Evolutionary conservation across 352 stramenopile genomes (phyloP).

Genomic region (Lagenidium sp.): DNA sequence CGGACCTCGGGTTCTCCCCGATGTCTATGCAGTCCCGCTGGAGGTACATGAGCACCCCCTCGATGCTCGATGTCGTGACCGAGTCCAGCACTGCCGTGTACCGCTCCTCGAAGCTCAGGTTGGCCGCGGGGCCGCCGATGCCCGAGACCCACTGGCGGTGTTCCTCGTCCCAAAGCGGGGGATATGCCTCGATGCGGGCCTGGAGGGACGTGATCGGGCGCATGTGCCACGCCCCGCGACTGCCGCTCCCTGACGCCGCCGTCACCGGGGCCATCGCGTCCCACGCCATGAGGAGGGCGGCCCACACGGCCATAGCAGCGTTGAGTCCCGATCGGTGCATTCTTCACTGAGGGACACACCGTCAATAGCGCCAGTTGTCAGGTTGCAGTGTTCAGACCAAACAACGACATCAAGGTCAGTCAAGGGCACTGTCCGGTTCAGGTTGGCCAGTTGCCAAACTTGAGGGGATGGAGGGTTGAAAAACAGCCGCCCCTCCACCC

Average conservation of each 20-base stretch:
- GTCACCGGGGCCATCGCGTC: conserved; percentile 17
- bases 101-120: conserved; percentile 29
- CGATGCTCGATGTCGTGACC: conserved; percentile 58
- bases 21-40: conserved; percentile 62
- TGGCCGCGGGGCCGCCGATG: conserved; percentile 2
- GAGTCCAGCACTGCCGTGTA: conserved; percentile 49
- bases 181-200: conserved; percentile 41
- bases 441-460: too few relatives aligned
- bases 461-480: too few relatives aligned
- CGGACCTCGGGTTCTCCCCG: conserved; percentile 17
- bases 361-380: too few relatives aligned
- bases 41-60: conserved; percentile 61
- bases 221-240: conserved; percentile 33
- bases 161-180: conserved; percentile 35
- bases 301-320: conserved; percentile 49
- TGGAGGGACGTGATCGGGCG: conserved; percentile 36
- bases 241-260: background rate
- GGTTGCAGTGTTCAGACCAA: too few relatives aligned
- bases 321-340: too few relatives aligned
- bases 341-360: too few relatives aligned
- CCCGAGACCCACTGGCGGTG: conserved; percentile 42
- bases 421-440: too few relatives aligned
- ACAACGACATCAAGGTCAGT: too few relatives aligned
- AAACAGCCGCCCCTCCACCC: too few relatives aligned
- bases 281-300: conserved; percentile 29